Evolutionary conservation across 2,329 filamentous ascomycete species (phyloP), one percentile per base, ranked within the genome.

Genomic region (Rhynchosporium graminicola): DNA sequence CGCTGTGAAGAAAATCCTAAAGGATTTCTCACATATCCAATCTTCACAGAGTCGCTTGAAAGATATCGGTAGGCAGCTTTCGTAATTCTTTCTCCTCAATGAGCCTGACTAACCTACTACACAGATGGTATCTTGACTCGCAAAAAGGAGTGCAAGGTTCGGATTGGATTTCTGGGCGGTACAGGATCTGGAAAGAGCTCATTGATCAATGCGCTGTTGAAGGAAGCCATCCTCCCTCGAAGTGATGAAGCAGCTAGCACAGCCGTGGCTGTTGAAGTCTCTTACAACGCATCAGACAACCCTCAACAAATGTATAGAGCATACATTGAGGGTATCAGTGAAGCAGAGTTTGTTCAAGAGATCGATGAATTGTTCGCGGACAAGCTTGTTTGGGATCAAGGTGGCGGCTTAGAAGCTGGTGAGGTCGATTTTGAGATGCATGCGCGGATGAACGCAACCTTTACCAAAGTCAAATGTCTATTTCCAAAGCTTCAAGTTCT

Each of bases 181-280:
- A 84, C 82, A 58, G 83, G 83, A 48, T 84, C 84, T 13, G 86
- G 86, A 7, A 89, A 89, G 71, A 87, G 84, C 0, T 87, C 85
- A 0, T 72, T 88, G 6, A 77, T 88, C 3, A 84, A 88, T 68
- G 83, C 87, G 1, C 70, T 5, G 59, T 43, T 1, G 33, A 56
- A 12, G 26, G 55, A 29, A 40, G 64, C 10, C 45, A 70, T 1
- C 42, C 69, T 0, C 69, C 67, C 1, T 48, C 52, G 9, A 38
- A 52, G 33, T 4, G 33, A 59, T 12, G 58, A 56, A 6, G 42
- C n/a, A 15, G 67, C 69, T 26, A 65, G 66, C 38, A 70, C 70
- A 0, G 63, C 69, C 0, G 63, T 65, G 10, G 48, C 59, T 6
- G 62, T 66, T 6, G 67, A 70, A 28, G 51, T 71, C 4, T 61